A percentile compares a stretch with the other conserved stretches of the same genome.
Conservation (phyloP, 805 yeast genomes). For the Cyberlindnera japonica region DNA sequence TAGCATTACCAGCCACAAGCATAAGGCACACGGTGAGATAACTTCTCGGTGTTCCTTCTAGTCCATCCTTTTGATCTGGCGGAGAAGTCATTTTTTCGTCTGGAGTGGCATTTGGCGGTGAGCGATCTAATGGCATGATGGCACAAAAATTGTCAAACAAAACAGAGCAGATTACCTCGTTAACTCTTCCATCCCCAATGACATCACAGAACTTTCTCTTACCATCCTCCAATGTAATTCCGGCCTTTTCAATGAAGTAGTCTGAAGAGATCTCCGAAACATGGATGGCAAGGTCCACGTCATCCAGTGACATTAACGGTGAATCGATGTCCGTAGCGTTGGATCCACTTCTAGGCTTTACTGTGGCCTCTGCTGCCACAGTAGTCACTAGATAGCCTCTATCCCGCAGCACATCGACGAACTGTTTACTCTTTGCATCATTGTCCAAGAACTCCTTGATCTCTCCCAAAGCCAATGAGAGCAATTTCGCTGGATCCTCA, state of each 20-base stretch:
- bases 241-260: constrained; percentile 14
- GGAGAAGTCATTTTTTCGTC: constrained; percentile 7
- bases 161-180: constrained; percentile 8
- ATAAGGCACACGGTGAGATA: constrained; percentile 12
- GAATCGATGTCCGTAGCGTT: too few species aligned
- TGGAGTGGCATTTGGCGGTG: not conserved
- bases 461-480: constrained; percentile 8
- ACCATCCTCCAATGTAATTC: constrained; percentile 10
- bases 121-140: constrained; percentile 9
- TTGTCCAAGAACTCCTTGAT: constrained; percentile 10
- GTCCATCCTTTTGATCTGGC: constrained; percentile 1
- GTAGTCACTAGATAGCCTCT: constrained; percentile 11
- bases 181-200: constrained; percentile 8
- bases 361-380: too few species aligned
- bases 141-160: constrained; percentile 12
- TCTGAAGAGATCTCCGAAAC: constrained; percentile 1
- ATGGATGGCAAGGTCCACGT: constrained; percentile 5
- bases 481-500: constrained; percentile 11
- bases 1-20: constrained; percentile 16
- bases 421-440: constrained; percentile 8
- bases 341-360: too few species aligned
- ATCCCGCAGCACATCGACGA: constrained; percentile 10
- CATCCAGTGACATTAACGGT: not conserved
- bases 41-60: constrained; percentile 2
- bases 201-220: constrained; percentile 10